Percentiles rank a stretch among this genome's conserved stretches.
These are phyloP conservation scores for Exophiala aquamarina DNA, from an alignment of 2,329 filamentous ascomycete species.

Conservation along the genomic window DNA sequence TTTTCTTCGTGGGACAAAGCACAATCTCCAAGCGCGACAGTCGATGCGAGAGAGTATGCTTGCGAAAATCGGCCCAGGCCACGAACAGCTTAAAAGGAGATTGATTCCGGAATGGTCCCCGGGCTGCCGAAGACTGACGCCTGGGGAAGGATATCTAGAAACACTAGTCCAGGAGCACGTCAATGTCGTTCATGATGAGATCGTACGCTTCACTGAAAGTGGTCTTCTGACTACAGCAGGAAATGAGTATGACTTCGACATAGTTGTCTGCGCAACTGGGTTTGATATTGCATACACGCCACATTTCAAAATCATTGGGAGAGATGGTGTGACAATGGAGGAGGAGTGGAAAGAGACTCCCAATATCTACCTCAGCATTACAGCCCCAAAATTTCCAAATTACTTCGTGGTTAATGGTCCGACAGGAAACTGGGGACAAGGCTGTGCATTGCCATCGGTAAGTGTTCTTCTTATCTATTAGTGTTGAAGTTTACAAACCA, in stretches of 20 bases:
- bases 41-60: slow-evolving; percentile 25
- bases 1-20: slow-evolving; percentile 42
- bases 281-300: slow-evolving; percentile 34
- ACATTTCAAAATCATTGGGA: slow-evolving; percentile 31
- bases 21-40: slow-evolving; percentile 35
- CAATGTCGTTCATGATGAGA: slow-evolving; percentile 32
- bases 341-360: slow-evolving; percentile 40
- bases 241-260: slow-evolving; percentile 38
- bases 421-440: slow-evolving; percentile 31
- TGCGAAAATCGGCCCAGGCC: slow-evolving; percentile 19
- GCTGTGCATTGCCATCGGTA: slow-evolving; percentile 27
- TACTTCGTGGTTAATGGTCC: slow-evolving; percentile 37
- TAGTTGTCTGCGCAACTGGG: slow-evolving; percentile 42
- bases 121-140: slow-evolving; percentile 28
- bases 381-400: slow-evolving; percentile 46
- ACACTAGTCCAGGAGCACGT: slow-evolving; percentile 41
- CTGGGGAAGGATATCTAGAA: slow-evolving; percentile 49
- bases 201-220: slow-evolving; percentile 37
- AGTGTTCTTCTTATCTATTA: background rate
- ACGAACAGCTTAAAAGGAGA: slow-evolving; percentile 21
- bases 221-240: slow-evolving; percentile 43
- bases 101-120: slow-evolving; percentile 27
- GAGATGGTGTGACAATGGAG: slow-evolving; percentile 26
- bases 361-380: slow-evolving; percentile 45
- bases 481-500: background rate